Base-by-base conservation (phyloP, 306 rosid genomes). In the Quillaja saponaria region DNA sequence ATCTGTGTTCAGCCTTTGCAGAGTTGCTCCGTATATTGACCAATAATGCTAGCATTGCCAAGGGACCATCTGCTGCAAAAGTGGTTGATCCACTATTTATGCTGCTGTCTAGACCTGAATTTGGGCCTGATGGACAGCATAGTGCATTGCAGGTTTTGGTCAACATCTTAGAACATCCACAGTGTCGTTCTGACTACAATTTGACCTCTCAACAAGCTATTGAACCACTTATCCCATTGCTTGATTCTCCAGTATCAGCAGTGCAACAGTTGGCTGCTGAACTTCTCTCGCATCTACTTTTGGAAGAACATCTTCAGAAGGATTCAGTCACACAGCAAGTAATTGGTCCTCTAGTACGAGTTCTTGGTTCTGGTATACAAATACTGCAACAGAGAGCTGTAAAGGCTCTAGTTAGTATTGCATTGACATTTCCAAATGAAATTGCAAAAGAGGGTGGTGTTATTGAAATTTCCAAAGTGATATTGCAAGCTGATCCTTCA, bases 401-500 rank as follows among this genome's bases (percentile, higher is more conserved):
- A 18, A 94, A 94, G 80, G 99, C 99, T 46, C 91, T 94, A 39
- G 95, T 89, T 44, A 87, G 97, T 71, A 80, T 94, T 64, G 90
- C 97, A n/a, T 80, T 85, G 57, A 80, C 85, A 58, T 94, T 97
- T 97, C 96, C 97, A 10, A 94, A 94, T 70, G 97, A 94, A 77
- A 94, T 94, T 72, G 99, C 97, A 57, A 94, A 85, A 80, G 97
- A 87, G 75, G 97, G 97, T 38, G 97, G 99, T 68, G 99, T 94
- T 55, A 58, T 68, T 56, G 97, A 90, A 76, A 54, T 94, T 67
- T 94, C 99, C 46, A 94, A 75, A 84, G 99, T 94, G 73, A 90
- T 94, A 75, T 65, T 94, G 73, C 97, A 83, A 67, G 83, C 95
- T 21, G 99, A 94, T 68, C 97, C 96, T 76, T 90, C 96, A 35